Base-by-base conservation (phyloP, 768 basidiomycete genomes). In the Lactarius sp. region DNA sequence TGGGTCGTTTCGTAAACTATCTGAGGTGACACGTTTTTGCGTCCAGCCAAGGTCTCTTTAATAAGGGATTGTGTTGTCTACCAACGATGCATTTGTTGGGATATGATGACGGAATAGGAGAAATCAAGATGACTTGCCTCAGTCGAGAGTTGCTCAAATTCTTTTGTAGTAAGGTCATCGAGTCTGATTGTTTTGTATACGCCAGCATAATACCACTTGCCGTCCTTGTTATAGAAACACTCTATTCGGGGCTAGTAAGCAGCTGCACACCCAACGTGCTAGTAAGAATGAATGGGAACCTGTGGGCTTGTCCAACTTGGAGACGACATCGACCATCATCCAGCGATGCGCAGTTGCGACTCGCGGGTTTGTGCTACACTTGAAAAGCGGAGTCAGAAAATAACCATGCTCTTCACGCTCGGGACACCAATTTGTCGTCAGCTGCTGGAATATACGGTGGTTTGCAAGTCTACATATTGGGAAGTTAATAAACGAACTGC, bases 131-230 rank as follows among this genome's bases (percentile, higher is more conserved):
- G 39, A 61, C 71, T 59, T 64, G 86, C 89, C 80, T 90, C 88
- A 36, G 73, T 71, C 36, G 85, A 81, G 37, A 92, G 78, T 49
- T 80, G 80, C 34, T 80, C 81, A 85, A 87, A 92, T 71, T 92
- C 90, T 59, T 83, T 83, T 8, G 78, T 74, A 0, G 83, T 83
- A 14, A 92, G 75, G 61, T 88, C 83, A 33, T 84, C 84, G 54
- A 92, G 78, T 57, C 78, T 75, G 71, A 92, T 84, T 1, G 81
- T 81, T 59, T 80, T 83, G 74, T 92, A 92, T 4, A 83, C 79
- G n/a, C 90, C 90, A 13, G 90, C 89, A 65, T 92, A 92, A 71
- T 91, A 92, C 87, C 88, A 92, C 63, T 83, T 82, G 8, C 86
- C 87, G 60, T 90, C 87, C 71, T 85, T 90, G 73, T 85, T 87